These are phyloP conservation scores for Neurospora sp. DNA, from an alignment of 495 filamentous ascomycete genomes.

Conservation along the genomic window DNA sequence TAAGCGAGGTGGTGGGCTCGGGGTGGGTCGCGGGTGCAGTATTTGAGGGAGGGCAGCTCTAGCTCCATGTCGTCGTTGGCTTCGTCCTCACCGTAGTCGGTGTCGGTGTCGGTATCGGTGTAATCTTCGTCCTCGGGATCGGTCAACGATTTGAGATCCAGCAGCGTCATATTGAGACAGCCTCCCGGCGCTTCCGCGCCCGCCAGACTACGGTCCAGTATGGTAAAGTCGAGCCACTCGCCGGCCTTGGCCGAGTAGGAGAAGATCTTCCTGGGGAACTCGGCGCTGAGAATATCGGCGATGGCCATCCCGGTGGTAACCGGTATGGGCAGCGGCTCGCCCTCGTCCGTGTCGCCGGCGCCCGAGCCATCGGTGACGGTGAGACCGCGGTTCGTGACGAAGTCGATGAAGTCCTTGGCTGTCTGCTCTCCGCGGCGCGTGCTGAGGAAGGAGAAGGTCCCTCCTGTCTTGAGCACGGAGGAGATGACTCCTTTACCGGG, in stretches of 20 bases:
- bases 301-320: conserved; percentile 5
- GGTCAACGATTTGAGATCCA: background rate
- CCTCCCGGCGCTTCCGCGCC: background rate
- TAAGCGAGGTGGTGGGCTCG: background rate
- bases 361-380: conserved; percentile 4
- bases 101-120: background rate
- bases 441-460: conserved; percentile 9
- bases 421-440: background rate
- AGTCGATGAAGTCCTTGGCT: conserved; percentile 5
- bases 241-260: conserved; percentile 5
- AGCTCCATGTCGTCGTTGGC: background rate
- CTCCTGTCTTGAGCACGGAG: conserved; percentile 11
- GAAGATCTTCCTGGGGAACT: conserved; percentile 3
- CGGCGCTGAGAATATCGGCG: conserved; percentile 5
- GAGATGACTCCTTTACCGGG: conserved; percentile 12
- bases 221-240: conserved; percentile 10
- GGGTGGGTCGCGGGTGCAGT: background rate
- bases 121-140: background rate
- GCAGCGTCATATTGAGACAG: background rate
- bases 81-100: background rate
- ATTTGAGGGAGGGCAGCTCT: background rate
- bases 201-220: conserved; percentile 1
- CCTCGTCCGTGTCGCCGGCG: background rate
- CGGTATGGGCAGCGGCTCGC: conserved; percentile 3
- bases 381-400: conserved; percentile 11